A percentile compares a stretch with the other conserved stretches of the same genome.
phyloP scores from a whole-genome alignment of 768 basidiomycete genomes.

The Tulasnella sp. region DNA sequence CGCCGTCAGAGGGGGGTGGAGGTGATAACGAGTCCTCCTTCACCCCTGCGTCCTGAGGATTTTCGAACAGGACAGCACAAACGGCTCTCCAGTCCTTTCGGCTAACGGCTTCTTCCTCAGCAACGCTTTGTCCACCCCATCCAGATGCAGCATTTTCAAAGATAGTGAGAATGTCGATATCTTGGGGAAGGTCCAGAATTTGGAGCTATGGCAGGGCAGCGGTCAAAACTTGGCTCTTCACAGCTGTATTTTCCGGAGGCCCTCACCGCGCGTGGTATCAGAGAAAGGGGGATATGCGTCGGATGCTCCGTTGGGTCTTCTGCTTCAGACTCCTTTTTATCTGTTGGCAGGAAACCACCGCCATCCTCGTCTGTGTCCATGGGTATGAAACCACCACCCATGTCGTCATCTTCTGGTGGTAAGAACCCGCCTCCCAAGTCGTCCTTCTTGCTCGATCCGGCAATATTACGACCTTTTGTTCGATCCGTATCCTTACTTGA shows the following conservation, averaged over 20 bases:
- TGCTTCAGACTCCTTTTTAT: neutral
- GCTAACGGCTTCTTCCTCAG: constrained; percentile 31
- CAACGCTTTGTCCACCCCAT: constrained; percentile 35
- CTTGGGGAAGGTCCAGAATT: constrained; percentile 45
- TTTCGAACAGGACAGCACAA: constrained; percentile 59
- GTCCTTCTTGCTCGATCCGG: neutral
- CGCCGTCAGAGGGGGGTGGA: neutral
- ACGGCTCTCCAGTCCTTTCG: constrained; percentile 70
- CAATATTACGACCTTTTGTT: neutral
- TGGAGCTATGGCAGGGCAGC: constrained; percentile 28
- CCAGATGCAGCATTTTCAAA: constrained; percentile 68
- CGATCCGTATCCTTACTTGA: neutral
- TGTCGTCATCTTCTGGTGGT: constrained; percentile 2
- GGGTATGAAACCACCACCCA: constrained; percentile 2
- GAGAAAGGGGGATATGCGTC: constrained; percentile 4
- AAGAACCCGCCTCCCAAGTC: constrained; percentile 9
- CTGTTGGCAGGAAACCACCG: constrained; percentile 11
- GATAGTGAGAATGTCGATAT: constrained; percentile 54
- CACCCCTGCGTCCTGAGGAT: constrained; percentile 13
- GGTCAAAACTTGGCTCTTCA: neutral
- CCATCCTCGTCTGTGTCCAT: constrained; percentile 4
- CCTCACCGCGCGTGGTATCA: constrained; percentile 6
- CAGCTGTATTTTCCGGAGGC: neutral
- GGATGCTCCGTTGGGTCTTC: neutral
- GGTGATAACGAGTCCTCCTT: neutral